phyloP scores from a whole-genome alignment of 345 rosid genomes.

The Punica granatum region DNA sequence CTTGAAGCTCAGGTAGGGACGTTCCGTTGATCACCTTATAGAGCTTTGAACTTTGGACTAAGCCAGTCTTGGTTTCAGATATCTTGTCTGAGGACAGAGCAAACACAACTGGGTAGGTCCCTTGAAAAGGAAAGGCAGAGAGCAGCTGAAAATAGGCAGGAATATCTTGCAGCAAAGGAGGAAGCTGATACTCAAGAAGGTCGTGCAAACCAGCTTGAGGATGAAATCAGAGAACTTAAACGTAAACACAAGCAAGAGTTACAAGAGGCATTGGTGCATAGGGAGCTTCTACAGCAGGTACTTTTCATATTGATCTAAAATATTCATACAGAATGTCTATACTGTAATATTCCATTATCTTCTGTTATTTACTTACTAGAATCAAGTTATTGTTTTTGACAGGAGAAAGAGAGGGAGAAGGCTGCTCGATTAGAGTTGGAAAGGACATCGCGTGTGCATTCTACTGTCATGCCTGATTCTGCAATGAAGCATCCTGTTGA shows the following conservation, averaged over 20 bases:
- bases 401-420: conserved; percentile 93
- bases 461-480: conserved; percentile 49
- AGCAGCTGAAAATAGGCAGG: conserved; percentile 96
- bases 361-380: neutral
- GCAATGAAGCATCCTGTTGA: conserved; percentile 49
- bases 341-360: neutral
- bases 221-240: conserved; percentile 71
- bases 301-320: conserved; percentile 3
- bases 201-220: conserved; percentile 82
- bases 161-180: conserved; percentile 93
- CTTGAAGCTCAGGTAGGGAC: conserved; percentile 91
- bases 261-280: conserved; percentile 68
- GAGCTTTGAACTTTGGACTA: conserved; percentile 16
- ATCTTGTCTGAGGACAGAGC: conserved; percentile 95
- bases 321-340: neutral
- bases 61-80: conserved; percentile 42
- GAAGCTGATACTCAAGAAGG: conserved; percentile 95
- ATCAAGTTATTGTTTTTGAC: conserved; percentile 7
- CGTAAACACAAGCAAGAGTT: conserved; percentile 84
- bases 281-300: conserved; percentile 88
- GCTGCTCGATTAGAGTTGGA: conserved; percentile 81
- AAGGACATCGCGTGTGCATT: conserved; percentile 46
- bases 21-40: conserved; percentile 9
- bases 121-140: conserved; percentile 98
- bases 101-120: conserved; percentile 82